Evolutionary conservation across 2,329 filamentous ascomycete species (phyloP).

Genomic region (Pseudodiploospora longispora): DNA sequence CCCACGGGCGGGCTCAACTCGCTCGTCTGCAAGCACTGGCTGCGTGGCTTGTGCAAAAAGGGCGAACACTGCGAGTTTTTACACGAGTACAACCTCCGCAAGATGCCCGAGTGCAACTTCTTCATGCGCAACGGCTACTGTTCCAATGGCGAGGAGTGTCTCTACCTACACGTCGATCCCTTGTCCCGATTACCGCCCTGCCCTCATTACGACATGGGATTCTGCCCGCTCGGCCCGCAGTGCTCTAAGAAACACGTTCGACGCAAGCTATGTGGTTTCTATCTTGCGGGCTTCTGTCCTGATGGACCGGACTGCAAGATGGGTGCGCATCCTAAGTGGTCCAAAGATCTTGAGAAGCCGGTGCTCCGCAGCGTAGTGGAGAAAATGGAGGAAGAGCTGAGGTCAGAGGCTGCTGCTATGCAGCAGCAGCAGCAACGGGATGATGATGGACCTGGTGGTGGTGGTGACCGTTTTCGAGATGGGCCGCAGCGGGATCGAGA

Average conservation of each 20-base stretch:
- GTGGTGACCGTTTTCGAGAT: conserved; percentile 26
- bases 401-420: conserved; percentile 16
- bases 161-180: conserved; percentile 85
- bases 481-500: conserved; percentile 23
- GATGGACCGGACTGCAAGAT: conserved; percentile 67
- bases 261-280: conserved; percentile 72
- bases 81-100: conserved; percentile 95
- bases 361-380: conserved; percentile 60
- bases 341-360: conserved; percentile 66
- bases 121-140: conserved; percentile 91
- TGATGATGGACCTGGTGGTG: conserved; percentile 11
- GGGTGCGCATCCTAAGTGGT: conserved; percentile 78
- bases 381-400: conserved; percentile 38
- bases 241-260: conserved; percentile 88
- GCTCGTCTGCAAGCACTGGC: conserved; percentile 97
- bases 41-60: conserved; percentile 95
- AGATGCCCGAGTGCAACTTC: conserved; percentile 98
- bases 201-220: conserved; percentile 88
- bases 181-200: conserved; percentile 71
- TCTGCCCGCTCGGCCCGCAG: conserved; percentile 80
- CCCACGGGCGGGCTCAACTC: conserved; percentile 57
- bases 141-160: conserved; percentile 91
- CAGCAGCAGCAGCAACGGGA: conserved; percentile 21
- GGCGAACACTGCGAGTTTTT: conserved; percentile 95
- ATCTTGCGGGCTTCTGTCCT: conserved; percentile 90